These are phyloP conservation scores for Stagonosporopsis cucurbitacearum DNA, from an alignment of 2,329 filamentous ascomycete genomes.

Conservation along the genomic window DNA sequence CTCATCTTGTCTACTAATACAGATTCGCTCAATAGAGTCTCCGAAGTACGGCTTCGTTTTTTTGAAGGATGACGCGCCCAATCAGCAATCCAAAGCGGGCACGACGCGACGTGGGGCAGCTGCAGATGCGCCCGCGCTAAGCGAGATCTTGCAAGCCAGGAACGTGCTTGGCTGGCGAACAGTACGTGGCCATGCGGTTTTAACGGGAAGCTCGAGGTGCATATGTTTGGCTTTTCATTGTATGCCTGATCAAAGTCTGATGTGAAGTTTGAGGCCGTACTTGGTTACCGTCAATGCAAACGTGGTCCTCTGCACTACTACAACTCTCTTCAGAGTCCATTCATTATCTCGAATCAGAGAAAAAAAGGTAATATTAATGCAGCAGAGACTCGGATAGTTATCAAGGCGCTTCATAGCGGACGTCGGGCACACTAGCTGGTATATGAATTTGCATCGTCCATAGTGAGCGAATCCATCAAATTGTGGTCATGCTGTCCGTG, in stretches of 20 bases:
- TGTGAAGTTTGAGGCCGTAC: neutral
- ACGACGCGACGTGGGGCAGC: neutral
- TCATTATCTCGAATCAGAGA: neutral
- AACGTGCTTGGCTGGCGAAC: neutral
- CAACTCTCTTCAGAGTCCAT: neutral
- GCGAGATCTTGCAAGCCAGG: conserved; percentile 1
- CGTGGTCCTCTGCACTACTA: neutral
- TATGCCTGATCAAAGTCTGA: neutral
- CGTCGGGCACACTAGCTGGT: neutral
- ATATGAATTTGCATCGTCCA: neutral
- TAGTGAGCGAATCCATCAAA: neutral
- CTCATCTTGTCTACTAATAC: conserved; percentile 5
- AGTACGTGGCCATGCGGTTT: neutral
- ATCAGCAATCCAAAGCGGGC: conserved; percentile 6
- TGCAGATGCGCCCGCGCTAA: conserved; percentile 12
- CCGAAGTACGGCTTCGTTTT: conserved; percentile 26
- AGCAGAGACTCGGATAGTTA: neutral
- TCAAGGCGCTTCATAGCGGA: neutral
- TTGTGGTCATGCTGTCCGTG: neutral
- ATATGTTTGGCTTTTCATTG: neutral
- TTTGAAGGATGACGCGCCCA: conserved; percentile 25
- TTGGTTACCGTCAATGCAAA: neutral
- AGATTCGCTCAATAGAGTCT: conserved; percentile 4
- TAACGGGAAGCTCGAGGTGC: neutral
- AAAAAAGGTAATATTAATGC: neutral